phyloP scores from a whole-genome alignment of 1,284 basidiomycete genomes.

The Rhodotorula sp. region DNA sequence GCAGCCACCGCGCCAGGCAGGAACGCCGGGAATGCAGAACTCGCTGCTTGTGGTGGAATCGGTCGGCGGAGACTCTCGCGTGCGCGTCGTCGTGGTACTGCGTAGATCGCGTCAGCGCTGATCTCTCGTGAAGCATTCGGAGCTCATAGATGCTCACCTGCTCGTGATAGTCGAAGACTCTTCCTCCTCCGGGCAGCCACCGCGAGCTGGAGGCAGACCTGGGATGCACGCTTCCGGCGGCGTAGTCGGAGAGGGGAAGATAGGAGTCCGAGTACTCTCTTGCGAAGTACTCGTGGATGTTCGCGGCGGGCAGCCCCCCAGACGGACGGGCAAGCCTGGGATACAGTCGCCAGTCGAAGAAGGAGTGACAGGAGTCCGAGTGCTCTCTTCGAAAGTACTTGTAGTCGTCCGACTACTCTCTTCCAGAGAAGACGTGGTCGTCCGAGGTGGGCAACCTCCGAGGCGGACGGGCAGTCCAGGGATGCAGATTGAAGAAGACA shows the following conservation, averaged over 20 bases:
- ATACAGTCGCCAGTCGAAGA: neutral
- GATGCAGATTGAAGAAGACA: neutral
- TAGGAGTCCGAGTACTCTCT: neutral
- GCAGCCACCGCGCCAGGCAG: slow-evolving; percentile 1
- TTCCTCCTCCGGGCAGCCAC: neutral
- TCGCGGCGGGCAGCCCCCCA: neutral
- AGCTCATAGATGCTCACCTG: too few relatives aligned
- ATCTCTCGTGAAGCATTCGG: too few relatives aligned
- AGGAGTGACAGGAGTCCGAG: neutral
- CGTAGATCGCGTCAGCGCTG: neutral
- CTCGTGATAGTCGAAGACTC: neutral
- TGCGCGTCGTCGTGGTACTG: neutral
- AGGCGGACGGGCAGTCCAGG: neutral
- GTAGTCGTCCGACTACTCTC: neutral
- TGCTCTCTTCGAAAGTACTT: neutral
- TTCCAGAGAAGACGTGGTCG: neutral
- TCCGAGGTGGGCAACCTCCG: neutral
- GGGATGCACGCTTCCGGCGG: neutral
- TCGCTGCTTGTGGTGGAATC: neutral
- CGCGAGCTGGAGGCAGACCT: neutral
- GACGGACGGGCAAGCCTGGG: neutral
- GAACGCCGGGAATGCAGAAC: neutral
- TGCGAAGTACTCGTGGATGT: neutral
- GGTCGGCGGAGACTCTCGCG: neutral
- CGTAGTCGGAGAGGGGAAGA: neutral